Base-by-base conservation (phyloP, 2,329 filamentous ascomycete genomes). In the Rutstroemia sp. region DNA sequence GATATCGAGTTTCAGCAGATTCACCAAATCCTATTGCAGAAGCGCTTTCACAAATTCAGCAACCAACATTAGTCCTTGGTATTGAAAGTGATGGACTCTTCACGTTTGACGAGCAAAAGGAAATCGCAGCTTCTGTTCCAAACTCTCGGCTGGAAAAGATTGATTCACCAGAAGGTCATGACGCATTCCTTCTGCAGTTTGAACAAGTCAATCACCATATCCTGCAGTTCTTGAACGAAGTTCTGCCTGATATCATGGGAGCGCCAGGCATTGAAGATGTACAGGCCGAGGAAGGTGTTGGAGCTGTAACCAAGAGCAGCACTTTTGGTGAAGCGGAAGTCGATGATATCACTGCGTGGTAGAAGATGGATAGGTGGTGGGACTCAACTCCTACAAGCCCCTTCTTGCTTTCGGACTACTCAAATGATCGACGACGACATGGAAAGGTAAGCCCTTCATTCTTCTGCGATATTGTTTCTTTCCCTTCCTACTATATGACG, bases 11-110 rank as follows among this genome's bases (percentile, higher is more conserved):
- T 17, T 65, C 71, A 19, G 63, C 69, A 10, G 71, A 69, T 36
- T 75, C 67, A 2, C 58, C 64, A 8, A 70, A 72, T 14, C 63
- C 67, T 1, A 84, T 95, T 34, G 79, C 81, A 25, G 83, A 89
- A 58, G 92, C 92, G 0, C 78, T 99, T 4, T 82, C 81, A 0
- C 74, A 89, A 69, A 94, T 99, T 56, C 77, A 92, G 68, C 94
- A 99, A 72, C 94, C 94, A 0, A 87, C 89, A 0, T 77, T 99
- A 7, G 89, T 99, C 1, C 79, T 99, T 1, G 94, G 94, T 3
- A 99, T 99, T 58, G 89, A 97, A 72, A 92, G 87, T 53, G 94
- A 99, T 66, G 94, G 94, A 0, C 81, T 99, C 1, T 99, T 99
- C 71, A 97, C 92, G 0, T 97, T 96, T 71, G 91, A 91, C 5